A percentile compares a stretch with the other conserved stretches of the same genome.
phyloP scores from a whole-genome alignment of 345 rosid genomes.

The Mangifera indica region DNA sequence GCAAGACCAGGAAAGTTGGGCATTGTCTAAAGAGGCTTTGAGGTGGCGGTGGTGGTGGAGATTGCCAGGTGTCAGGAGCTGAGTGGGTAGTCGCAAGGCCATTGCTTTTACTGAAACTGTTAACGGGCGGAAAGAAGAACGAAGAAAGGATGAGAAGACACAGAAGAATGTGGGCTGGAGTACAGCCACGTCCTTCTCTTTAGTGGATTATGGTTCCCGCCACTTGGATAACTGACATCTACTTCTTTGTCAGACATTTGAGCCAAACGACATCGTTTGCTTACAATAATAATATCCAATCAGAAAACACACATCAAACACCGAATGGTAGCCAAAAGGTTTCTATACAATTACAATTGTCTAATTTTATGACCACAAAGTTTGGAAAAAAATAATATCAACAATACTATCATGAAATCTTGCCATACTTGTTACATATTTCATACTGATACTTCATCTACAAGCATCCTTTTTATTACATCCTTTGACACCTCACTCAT shows the following conservation, averaged over 20 bases:
- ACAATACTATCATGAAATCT: too few relatives aligned
- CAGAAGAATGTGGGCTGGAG: constrained; percentile 30
- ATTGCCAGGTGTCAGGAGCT: constrained; percentile 41
- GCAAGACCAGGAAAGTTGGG: constrained; percentile 44
- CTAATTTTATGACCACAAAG: too few relatives aligned
- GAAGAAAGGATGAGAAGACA: constrained; percentile 10
- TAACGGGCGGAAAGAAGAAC: background rate
- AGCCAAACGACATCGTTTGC: background rate
- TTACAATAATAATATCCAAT: too few relatives aligned
- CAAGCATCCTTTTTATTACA: background rate
- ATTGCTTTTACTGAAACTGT: constrained; percentile 18
- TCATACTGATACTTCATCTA: background rate
- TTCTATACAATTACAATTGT: too few relatives aligned
- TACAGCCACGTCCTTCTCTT: constrained; percentile 45
- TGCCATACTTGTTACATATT: background rate
- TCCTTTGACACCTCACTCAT: background rate
- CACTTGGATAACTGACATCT: constrained; percentile 17
- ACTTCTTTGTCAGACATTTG: background rate
- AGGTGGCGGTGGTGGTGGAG: constrained; percentile 22
- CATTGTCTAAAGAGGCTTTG: background rate
- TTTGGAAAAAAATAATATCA: too few relatives aligned
- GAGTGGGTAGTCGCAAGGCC: constrained; percentile 63
- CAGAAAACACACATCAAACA: too few relatives aligned
- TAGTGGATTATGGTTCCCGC: constrained; percentile 37
- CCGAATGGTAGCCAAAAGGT: too few relatives aligned